Evolutionary conservation across 2,329 filamentous ascomycete genomes (phyloP), one percentile per base, ranked within the genome.

Genomic region (Harringtonia lauricola): DNA sequence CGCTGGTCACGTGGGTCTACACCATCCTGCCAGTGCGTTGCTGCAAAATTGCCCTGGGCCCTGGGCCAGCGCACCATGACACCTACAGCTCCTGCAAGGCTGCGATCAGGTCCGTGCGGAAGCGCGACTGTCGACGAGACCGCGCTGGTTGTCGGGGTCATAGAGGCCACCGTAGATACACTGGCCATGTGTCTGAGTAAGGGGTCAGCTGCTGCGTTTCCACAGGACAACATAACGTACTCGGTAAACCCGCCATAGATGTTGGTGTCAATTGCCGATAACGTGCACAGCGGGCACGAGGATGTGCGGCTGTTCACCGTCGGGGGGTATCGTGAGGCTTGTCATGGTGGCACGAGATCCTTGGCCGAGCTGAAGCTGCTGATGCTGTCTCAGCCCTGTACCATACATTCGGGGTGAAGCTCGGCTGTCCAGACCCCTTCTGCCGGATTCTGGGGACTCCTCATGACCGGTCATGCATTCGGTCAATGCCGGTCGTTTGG

Each of bases 121-220:
- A 90, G 35, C 85, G 51, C 84, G 69, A 43, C 76, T 18, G 53
- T 89, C 83, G 3, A 83, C 80, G n/a, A 88, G 70, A 19, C 42
- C 42, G 39, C 49, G 21, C 3, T 77, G 64, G 59, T 80, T 88
- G 30, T 71, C 74, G 1, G 84, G 85, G 53, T 90, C 85, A 62
- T 88, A 90, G 57, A 92, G 83, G 51, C 86, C 86, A 49, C 84
- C 84, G 59, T 92, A 90, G 57, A 92, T 88, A 67, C 86, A 92
- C 49, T 86, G 78, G 54, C 86, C 85, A 92, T 92, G 62, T 92
- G 86, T 54, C 83, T 86, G 21, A 8, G n/a, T 19, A 6, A 12
- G n/a, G 3, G 19, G 17, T 35, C 15, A 18, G 33, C 19, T 35
- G 35, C 18, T 22, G 3, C 17, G 18, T 14, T 18, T 10, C 6